Conservation (phyloP, 139 green algal species). For the Haematococcus lacustris region DNA sequence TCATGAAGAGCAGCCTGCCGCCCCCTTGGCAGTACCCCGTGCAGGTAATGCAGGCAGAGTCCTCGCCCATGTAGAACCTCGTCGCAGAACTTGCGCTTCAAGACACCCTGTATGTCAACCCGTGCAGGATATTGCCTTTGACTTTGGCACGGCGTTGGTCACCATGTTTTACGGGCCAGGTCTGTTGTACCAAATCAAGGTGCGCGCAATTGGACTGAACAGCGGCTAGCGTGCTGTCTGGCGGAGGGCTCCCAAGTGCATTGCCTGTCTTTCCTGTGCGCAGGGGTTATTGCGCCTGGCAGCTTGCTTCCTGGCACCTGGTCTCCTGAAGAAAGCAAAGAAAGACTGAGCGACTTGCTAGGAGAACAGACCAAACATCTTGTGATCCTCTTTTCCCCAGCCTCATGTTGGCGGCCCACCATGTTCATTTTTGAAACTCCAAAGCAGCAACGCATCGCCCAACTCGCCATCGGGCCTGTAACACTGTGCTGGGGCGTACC, state of each 20-base stretch:
- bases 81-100: neutral
- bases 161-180: conserved; percentile 82
- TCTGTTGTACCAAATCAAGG: conserved; percentile 25
- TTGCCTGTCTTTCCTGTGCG: neutral
- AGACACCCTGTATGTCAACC: neutral
- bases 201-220: neutral
- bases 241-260: neutral
- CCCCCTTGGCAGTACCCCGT: conserved; percentile 78
- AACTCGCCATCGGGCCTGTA: too few species aligned
- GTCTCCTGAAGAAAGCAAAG: neutral
- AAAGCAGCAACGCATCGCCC: too few species aligned
- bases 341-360: neutral
- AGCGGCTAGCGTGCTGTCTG: neutral
- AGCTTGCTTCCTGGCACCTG: conserved; percentile 17
- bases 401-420: too few species aligned
- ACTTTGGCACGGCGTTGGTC: conserved; percentile 69
- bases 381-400: too few species aligned
- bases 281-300: conserved; percentile 18
- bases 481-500: too few species aligned
- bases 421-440: too few species aligned
- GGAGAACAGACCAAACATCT: neutral
- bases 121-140: conserved; percentile 38
- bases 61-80: neutral
- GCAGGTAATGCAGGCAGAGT: conserved; percentile 3
- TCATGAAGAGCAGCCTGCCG: conserved; percentile 86